phyloP scores from a whole-genome alignment of 2,329 filamentous ascomycete species.

The Sclerotinia borealis region DNA sequence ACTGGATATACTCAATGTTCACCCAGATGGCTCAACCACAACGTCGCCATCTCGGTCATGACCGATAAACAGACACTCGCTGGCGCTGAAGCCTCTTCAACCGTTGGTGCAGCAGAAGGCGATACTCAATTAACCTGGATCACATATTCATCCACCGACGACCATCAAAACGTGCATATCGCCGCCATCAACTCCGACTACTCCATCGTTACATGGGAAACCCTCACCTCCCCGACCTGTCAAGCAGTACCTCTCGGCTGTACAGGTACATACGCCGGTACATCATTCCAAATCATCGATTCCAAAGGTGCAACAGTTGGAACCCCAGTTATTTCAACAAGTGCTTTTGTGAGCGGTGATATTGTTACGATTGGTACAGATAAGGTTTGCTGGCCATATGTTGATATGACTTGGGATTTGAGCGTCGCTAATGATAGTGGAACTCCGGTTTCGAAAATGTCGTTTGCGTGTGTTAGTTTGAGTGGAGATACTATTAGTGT shows the following conservation, averaged over 20 bases:
- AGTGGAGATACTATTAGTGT: background rate
- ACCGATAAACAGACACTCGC: slow-evolving; percentile 52
- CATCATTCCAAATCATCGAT: slow-evolving; percentile 53
- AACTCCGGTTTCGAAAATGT: slow-evolving; percentile 37
- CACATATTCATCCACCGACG: slow-evolving; percentile 42
- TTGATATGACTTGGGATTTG: slow-evolving; percentile 48
- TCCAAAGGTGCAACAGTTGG: slow-evolving; percentile 45
- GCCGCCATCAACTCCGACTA: slow-evolving; percentile 47
- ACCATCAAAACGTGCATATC: slow-evolving; percentile 53
- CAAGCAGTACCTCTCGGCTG: slow-evolving; percentile 54
- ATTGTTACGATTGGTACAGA: slow-evolving; percentile 49
- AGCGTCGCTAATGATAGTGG: slow-evolving; percentile 25
- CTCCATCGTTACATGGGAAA: slow-evolving; percentile 55
- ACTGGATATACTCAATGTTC: slow-evolving; percentile 44
- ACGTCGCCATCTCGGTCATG: slow-evolving; percentile 52
- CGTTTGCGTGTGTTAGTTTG: slow-evolving; percentile 43
- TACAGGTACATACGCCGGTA: slow-evolving; percentile 50
- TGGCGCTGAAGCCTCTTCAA: slow-evolving; percentile 47
- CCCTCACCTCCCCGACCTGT: slow-evolving; percentile 50
- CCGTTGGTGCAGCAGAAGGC: slow-evolving; percentile 46
- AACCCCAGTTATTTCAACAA: slow-evolving; percentile 43
- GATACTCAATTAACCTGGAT: slow-evolving; percentile 57
- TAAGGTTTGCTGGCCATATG: slow-evolving; percentile 56
- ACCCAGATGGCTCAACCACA: slow-evolving; percentile 39
- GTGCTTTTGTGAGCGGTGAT: slow-evolving; percentile 55